These are phyloP conservation scores for Wilcoxina mikolae DNA, from an alignment of 495 filamentous ascomycete genomes.

Conservation along the genomic window DNA sequence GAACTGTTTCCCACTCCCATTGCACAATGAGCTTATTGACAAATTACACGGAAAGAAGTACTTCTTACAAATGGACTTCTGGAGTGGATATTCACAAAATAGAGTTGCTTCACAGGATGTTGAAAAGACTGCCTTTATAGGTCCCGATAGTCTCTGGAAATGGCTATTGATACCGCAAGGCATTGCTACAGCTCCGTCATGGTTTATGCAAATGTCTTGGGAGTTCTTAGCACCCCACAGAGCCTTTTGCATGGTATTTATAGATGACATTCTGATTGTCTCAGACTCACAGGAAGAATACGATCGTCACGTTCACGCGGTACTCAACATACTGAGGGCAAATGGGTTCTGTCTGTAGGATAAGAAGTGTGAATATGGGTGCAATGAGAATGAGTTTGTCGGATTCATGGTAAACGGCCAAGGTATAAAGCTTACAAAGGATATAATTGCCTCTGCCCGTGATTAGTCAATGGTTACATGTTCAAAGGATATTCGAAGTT, in stretches of 20 bases:
- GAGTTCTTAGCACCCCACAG: background rate
- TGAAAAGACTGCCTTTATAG: background rate
- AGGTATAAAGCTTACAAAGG: background rate
- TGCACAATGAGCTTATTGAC: constrained; percentile 33
- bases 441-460: background rate
- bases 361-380: background rate
- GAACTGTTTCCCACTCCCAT: constrained; percentile 34
- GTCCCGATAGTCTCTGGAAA: background rate
- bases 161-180: constrained; percentile 1
- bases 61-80: constrained; percentile 35
- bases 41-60: constrained; percentile 25
- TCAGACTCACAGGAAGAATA: background rate
- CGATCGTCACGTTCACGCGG: background rate
- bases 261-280: too few relatives aligned
- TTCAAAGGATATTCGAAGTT: background rate
- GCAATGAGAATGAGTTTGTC: background rate
- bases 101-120: background rate
- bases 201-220: background rate
- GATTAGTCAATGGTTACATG: background rate
- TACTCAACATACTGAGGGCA: background rate
- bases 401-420: too few relatives aligned
- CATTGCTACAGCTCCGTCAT: background rate
- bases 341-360: background rate
- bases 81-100: background rate
- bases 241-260: too few relatives aligned